These are phyloP conservation scores for Plantago coronopus DNA, from an alignment of 305 asterid genomes.

Conservation along the genomic window DNA sequence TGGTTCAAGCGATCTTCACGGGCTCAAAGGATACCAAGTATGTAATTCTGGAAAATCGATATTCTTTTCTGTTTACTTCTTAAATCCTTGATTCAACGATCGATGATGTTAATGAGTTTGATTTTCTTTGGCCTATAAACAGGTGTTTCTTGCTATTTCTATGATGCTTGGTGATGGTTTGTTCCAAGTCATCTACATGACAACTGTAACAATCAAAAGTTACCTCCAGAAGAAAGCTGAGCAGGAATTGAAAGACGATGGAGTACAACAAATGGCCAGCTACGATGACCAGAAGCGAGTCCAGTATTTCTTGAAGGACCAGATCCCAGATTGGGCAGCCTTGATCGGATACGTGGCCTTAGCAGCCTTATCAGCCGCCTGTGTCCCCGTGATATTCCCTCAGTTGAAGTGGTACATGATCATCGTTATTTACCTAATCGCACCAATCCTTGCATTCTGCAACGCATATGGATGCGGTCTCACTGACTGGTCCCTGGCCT, in stretches of 20 bases:
- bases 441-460: conserved; percentile 66
- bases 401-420: conserved; percentile 63
- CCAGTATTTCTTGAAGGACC: conserved; percentile 53
- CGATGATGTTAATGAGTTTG: too few species aligned
- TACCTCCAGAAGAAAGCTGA: conserved; percentile 15
- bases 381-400: conserved; percentile 43
- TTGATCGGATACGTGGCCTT: conserved; percentile 36
- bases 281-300: conserved; percentile 34
- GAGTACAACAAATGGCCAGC: background rate
- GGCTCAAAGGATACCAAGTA: conserved; percentile 69
- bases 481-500: conserved; percentile 66
- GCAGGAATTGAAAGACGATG: background rate
- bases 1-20: conserved; percentile 44
- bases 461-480: conserved; percentile 72
- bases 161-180: conserved; percentile 76
- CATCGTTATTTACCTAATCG: conserved; percentile 39
- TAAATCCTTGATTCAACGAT: too few species aligned
- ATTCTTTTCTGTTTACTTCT: too few species aligned
- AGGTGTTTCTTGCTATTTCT: conserved; percentile 68
- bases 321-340: conserved; percentile 40
- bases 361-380: conserved; percentile 33
- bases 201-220: conserved; percentile 20
- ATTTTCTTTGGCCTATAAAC: too few species aligned
- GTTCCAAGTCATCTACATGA: conserved; percentile 49
- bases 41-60: too few species aligned